Conservation (phyloP, 2,329 filamentous ascomycete species). For the Lasiodiplodia gonubiensis region DNA sequence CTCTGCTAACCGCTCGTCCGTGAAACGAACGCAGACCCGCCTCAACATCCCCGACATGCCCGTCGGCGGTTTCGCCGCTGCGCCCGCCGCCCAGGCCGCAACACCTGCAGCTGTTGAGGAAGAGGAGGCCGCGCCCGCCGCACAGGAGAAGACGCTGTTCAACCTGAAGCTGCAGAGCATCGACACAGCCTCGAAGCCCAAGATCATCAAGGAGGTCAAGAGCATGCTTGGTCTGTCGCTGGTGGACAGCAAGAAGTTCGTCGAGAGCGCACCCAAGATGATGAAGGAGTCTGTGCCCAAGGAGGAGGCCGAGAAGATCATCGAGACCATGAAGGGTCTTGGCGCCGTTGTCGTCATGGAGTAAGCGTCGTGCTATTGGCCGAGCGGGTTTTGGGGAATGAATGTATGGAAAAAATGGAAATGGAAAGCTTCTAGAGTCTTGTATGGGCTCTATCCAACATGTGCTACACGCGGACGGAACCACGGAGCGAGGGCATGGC, state of each 20-base stretch:
- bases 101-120: slow-evolving; percentile 71
- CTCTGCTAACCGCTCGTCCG: slow-evolving; percentile 15
- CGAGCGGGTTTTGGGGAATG: not conserved
- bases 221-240: slow-evolving; percentile 89
- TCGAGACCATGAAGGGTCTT: slow-evolving; percentile 90
- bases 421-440: slow-evolving; percentile 18
- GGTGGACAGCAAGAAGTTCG: slow-evolving; percentile 99
- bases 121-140: slow-evolving; percentile 85
- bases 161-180: slow-evolving; percentile 92
- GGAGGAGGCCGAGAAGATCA: slow-evolving; percentile 99
- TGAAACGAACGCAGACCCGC: slow-evolving; percentile 67
- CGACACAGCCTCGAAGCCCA: slow-evolving; percentile 88
- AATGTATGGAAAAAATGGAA: slow-evolving; percentile 26
- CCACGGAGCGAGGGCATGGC: slow-evolving; percentile 15
- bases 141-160: slow-evolving; percentile 95
- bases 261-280: slow-evolving; percentile 95
- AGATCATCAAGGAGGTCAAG: slow-evolving; percentile 99
- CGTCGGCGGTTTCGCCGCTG: slow-evolving; percentile 85
- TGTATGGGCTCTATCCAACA: not conserved
- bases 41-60: slow-evolving; percentile 98
- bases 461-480: slow-evolving; percentile 17
- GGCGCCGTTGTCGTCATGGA: slow-evolving; percentile 92
- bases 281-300: slow-evolving; percentile 99
- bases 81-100: slow-evolving; percentile 60
- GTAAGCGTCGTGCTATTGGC: slow-evolving; percentile 53